Evolutionary conservation across 305 asterid species (phyloP), one percentile per base, ranked within the genome.

Genomic region (Fraxinus floribunda): DNA sequence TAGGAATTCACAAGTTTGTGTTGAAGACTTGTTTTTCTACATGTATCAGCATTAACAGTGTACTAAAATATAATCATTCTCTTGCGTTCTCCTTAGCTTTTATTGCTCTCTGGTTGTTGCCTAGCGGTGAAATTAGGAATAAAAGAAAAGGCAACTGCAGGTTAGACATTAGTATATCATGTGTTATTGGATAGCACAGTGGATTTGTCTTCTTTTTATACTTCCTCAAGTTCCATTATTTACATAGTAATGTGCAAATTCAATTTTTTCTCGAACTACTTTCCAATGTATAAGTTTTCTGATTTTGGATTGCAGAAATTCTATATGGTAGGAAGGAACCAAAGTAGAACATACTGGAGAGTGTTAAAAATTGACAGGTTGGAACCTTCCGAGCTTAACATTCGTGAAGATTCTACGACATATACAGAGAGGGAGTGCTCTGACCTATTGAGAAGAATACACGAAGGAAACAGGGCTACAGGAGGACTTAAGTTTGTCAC

Each of bases 301-400:
- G 49, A 73, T 86, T 82, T 81, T 89, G 83, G 72, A 68, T 83
- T 86, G 90, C 97, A 96, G 98, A 93, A 91, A 5, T 96, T 88
- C 87, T 96, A 94, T 84, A 89, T 96, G 95, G 88, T 96, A 60
- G 99, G 99, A 87, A 91, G 99, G 89, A 96, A 94, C 87, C 94
- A 94, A 90, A 92, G 88, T 80, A 88, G 97, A 92, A 89, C 94
- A 71, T 86, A 81, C 83, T 94, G 98, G 98, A 92, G 90, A 87
- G 90, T 96, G 74, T 89, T 96, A 90, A 96, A 90, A 86, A 93
- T 96, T 79, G 95, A 93, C 86, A 91, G 99, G 88, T 80, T 80
- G 88, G 98, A 96, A 82, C 91, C 92, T 29, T 89, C 88, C 18
- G 99, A 96, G 88, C 94, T 96, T 76, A 87, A 81, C 87, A 91